phyloP scores from a whole-genome alignment of 2,329 filamentous ascomycete genomes.

The Colletotrichum navitas region DNA sequence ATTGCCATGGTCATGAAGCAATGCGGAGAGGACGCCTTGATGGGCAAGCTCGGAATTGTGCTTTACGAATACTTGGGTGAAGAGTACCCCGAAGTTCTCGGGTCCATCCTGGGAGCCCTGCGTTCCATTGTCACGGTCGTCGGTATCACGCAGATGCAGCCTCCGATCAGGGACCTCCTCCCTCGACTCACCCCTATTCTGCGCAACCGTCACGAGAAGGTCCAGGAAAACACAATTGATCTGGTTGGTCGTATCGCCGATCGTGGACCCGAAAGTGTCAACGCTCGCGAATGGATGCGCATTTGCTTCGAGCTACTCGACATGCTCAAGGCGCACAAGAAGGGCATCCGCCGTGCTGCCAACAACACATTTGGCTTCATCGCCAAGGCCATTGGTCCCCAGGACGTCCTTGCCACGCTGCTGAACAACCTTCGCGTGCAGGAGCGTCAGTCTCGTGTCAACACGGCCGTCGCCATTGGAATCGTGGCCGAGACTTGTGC shows the following conservation, averaged over 20 bases:
- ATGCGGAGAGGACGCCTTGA: constrained; percentile 93
- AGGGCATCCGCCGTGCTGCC: constrained; percentile 96
- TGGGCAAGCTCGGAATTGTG: constrained; percentile 94
- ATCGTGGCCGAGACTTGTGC: constrained; percentile 99
- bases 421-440: constrained; percentile 97
- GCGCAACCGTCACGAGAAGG: constrained; percentile 98
- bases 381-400: constrained; percentile 97
- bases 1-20: constrained; percentile 99
- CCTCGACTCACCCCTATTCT: constrained; percentile 97
- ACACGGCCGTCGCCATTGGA: constrained; percentile 97
- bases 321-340: constrained; percentile 99
- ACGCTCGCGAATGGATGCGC: constrained; percentile 98
- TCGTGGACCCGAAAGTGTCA: constrained; percentile 94
- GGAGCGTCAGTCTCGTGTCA: constrained; percentile 97
- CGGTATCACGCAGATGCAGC: constrained; percentile 98
- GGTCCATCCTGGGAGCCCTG: constrained; percentile 94
- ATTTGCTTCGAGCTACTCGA: constrained; percentile 99
- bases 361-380: constrained; percentile 99
- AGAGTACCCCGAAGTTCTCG: constrained; percentile 97
- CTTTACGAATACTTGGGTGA: constrained; percentile 98
- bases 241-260: constrained; percentile 98
- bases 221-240: constrained; percentile 99
- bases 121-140: constrained; percentile 98
- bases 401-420: constrained; percentile 94
- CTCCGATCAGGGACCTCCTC: constrained; percentile 94